Evolutionary conservation across 768 basidiomycete species (phyloP).

Genomic region (Collybiopsis luxurians): DNA sequence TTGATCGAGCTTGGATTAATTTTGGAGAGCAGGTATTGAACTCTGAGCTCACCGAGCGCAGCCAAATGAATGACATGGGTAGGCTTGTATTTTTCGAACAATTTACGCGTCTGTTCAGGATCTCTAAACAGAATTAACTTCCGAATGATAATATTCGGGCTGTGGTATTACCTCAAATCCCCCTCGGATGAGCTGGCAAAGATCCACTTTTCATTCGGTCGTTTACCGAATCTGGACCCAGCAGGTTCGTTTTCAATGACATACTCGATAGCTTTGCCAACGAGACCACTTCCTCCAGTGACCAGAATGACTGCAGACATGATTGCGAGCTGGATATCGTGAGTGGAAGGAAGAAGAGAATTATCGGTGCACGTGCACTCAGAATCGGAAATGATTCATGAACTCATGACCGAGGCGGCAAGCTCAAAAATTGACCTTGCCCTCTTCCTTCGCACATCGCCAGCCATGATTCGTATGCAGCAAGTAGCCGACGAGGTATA

Average conservation of each 20-base stretch:
- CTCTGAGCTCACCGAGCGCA: conserved; percentile 66
- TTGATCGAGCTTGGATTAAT: conserved; percentile 23
- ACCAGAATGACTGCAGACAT: conserved; percentile 64
- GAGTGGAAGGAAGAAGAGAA: neutral
- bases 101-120: conserved; percentile 57
- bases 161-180: conserved; percentile 68
- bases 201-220: conserved; percentile 79
- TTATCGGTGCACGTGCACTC: neutral
- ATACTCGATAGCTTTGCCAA: conserved; percentile 80
- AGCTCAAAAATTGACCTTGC: neutral
- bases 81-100: conserved; percentile 91
- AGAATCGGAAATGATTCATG: too few relatives aligned
- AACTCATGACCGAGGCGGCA: neutral
- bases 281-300: conserved; percentile 84
- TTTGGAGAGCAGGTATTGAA: neutral
- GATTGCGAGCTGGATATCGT: neutral
- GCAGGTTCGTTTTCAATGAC: conserved; percentile 76
- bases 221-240: conserved; percentile 77
- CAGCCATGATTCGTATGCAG: conserved; percentile 15
- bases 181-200: conserved; percentile 78
- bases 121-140: conserved; percentile 44
- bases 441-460: neutral
- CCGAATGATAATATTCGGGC: neutral
- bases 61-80: conserved; percentile 97
- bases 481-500: conserved; percentile 60